Percentiles rank a stretch among this genome's conserved stretches.
Conservation (phyloP, 2,329 filamentous ascomycete genomes). For the Colletotrichum sp. region DNA sequence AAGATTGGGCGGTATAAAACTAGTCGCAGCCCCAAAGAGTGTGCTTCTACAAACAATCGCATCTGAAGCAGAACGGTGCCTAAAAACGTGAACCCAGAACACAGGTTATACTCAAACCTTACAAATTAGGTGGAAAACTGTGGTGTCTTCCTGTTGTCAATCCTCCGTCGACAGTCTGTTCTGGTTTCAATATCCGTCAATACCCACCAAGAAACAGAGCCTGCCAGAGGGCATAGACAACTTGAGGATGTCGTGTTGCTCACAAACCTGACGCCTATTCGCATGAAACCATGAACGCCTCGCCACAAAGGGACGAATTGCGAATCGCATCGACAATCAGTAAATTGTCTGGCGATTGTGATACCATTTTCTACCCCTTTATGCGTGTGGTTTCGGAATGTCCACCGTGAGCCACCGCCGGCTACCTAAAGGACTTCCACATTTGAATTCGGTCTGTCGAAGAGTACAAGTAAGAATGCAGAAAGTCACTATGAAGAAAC, state of each 20-base stretch:
- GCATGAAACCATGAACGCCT: no score
- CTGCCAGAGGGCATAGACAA: background rate
- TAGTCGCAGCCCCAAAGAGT: background rate
- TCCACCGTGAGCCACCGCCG: background rate
- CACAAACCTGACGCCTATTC: background rate
- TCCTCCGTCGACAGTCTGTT: background rate
- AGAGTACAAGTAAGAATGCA: background rate
- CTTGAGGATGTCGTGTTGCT: background rate
- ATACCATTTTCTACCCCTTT: background rate
- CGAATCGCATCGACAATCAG: no score
- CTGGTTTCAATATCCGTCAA: background rate
- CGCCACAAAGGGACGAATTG: no score
- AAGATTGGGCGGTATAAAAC: background rate
- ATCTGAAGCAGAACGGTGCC: background rate
- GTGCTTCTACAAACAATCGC: background rate
- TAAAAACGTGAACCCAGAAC: background rate
- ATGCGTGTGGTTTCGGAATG: rapidly evolving
- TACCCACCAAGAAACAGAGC: background rate
- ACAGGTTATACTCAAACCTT: background rate
- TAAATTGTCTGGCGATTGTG: background rate
- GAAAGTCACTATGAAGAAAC: no score
- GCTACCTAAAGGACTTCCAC: background rate
- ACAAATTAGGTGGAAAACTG: background rate
- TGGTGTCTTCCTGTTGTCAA: background rate
- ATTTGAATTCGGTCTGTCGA: background rate